Conservation (phyloP, 352 stramenopile genomes). For the Elongisporangium prolatum region DNA sequence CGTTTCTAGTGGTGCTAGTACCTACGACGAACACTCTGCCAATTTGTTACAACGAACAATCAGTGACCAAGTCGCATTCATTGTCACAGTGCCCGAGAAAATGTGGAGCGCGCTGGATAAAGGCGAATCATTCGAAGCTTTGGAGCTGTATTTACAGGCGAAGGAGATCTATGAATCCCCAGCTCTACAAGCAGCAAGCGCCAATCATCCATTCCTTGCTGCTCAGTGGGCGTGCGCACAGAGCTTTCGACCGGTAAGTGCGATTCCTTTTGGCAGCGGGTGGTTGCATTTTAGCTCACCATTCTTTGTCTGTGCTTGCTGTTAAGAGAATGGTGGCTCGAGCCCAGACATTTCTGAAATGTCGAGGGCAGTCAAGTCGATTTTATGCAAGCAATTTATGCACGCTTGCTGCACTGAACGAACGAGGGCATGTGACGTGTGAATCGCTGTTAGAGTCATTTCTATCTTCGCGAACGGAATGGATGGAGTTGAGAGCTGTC, state of each 20-base stretch:
- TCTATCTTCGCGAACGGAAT: slow-evolving; percentile 60
- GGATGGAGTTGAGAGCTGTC: not conserved
- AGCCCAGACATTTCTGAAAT: slow-evolving; percentile 44
- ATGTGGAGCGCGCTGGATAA: slow-evolving; percentile 70
- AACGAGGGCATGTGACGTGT: slow-evolving; percentile 17
- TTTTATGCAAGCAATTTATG: slow-evolving; percentile 74
- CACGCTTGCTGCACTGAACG: slow-evolving; percentile 29
- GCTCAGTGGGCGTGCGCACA: slow-evolving; percentile 64
- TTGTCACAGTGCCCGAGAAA: slow-evolving; percentile 53
- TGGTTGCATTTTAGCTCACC: not conserved
- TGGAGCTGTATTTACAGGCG: slow-evolving; percentile 42
- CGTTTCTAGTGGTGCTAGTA: too few relatives aligned
- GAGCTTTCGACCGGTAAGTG: slow-evolving; percentile 49
- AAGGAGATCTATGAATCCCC: slow-evolving; percentile 21
- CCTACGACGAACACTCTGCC: not conserved
- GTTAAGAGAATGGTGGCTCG: slow-evolving; percentile 40
- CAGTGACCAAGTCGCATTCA: slow-evolving; percentile 37
- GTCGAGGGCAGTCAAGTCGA: slow-evolving; percentile 36
- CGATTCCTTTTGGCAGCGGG: not conserved
- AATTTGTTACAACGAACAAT: not conserved
- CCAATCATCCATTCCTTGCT: slow-evolving; percentile 56
- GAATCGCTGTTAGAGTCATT: slow-evolving; percentile 39
- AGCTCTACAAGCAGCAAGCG: slow-evolving; percentile 9
- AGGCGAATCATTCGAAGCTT: slow-evolving; percentile 46
- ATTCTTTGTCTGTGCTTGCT: slow-evolving; percentile 1